These are phyloP conservation scores for Kwoniella dendrophila DNA, from an alignment of 768 basidiomycete genomes.

Conservation along the genomic window DNA sequence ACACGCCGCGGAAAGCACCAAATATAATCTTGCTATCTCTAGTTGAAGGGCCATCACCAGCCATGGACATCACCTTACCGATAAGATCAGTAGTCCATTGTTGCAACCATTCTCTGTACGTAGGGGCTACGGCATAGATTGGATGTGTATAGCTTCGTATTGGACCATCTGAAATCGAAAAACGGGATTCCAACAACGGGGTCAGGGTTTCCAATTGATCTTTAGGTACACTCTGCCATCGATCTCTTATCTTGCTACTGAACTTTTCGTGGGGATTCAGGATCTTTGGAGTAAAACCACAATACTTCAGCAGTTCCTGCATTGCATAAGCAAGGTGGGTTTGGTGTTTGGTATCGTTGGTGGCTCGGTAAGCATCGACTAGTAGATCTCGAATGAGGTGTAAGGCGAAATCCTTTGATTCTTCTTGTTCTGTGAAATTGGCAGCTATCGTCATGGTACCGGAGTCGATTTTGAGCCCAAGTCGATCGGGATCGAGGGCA, in stretches of 20 bases:
- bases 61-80: constrained; percentile 53
- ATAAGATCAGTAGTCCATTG: constrained; percentile 83
- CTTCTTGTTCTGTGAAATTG: constrained; percentile 78
- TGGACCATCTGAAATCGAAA: constrained; percentile 59
- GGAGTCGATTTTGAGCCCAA: constrained; percentile 67
- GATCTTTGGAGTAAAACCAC: constrained; percentile 78
- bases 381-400: constrained; percentile 84
- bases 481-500: constrained; percentile 92
- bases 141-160: constrained; percentile 62
- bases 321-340: constrained; percentile 84
- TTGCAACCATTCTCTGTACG: constrained; percentile 96
- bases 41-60: constrained; percentile 49
- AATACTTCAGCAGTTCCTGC: constrained; percentile 84
- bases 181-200: constrained; percentile 68
- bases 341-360: constrained; percentile 91
- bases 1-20: constrained; percentile 71
- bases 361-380: constrained; percentile 85
- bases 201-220: constrained; percentile 82
- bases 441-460: constrained; percentile 69
- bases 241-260: constrained; percentile 67
- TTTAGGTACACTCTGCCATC: constrained; percentile 79
- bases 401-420: constrained; percentile 75
- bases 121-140: constrained; percentile 73
- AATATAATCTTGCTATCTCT: constrained; percentile 69
- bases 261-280: constrained; percentile 62